Evolutionary conservation across 306 rosid genomes (phyloP).

Genomic region (Sindora glabra): DNA sequence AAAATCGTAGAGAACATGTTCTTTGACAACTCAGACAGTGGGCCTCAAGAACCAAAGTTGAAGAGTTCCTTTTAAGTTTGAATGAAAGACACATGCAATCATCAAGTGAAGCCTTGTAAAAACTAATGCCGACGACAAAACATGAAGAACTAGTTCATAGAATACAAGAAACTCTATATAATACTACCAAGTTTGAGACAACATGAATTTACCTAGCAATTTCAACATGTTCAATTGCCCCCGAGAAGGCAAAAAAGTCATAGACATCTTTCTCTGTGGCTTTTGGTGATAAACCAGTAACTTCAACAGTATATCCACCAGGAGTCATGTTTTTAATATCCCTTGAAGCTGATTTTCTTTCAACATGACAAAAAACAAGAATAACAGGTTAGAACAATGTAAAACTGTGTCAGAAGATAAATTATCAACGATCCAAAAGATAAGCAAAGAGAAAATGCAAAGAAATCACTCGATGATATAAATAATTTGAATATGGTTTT

Average conservation of each 20-base stretch:
- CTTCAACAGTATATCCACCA: conserved; percentile 63
- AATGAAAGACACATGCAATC: too few relatives aligned
- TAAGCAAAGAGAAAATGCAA: too few relatives aligned
- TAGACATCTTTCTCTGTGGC: conserved; percentile 65
- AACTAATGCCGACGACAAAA: neutral
- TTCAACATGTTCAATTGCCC: conserved; percentile 59
- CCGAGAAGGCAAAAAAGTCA: conserved; percentile 78
- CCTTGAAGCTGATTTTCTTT: neutral
- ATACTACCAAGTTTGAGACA: neutral
- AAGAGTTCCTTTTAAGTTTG: too few relatives aligned
- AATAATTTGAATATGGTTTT: too few relatives aligned
- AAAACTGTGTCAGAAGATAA: conserved; percentile 2
- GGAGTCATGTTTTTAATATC: conserved; percentile 39
- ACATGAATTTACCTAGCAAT: conserved; percentile 43
- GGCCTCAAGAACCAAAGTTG: too few relatives aligned
- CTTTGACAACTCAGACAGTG: too few relatives aligned
- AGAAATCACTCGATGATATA: too few relatives aligned
- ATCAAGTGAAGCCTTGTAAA: too few relatives aligned
- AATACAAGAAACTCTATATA: neutral
- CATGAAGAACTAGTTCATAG: neutral
- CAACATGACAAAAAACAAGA: neutral
- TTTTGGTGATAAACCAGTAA: conserved; percentile 65
- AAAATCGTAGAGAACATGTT: too few relatives aligned
- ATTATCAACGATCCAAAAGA: neutral
- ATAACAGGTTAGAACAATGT: neutral